phyloP scores from a whole-genome alignment of 1,284 basidiomycete species.

The Fistulina hepatica region DNA sequence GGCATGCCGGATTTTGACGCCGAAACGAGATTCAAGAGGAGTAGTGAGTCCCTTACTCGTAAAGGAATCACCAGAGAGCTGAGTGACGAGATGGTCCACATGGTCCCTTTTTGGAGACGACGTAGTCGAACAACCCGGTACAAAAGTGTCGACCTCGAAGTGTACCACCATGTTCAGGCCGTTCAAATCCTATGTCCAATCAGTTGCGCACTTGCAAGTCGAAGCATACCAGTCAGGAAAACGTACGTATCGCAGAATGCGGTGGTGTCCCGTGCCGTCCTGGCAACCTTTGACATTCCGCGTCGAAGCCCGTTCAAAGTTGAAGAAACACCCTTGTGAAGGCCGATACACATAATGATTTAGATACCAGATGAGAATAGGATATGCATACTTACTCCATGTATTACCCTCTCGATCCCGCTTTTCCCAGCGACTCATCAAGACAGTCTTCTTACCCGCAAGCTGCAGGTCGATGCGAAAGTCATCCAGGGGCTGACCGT shows the following conservation, averaged over 20 bases:
- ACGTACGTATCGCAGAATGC: conserved; percentile 41
- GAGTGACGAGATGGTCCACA: too few species aligned
- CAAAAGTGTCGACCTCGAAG: conserved; percentile 33
- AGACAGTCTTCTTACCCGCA: conserved; percentile 37
- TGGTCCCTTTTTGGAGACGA: too few species aligned
- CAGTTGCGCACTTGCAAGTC: too few species aligned
- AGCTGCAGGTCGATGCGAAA: conserved; percentile 50
- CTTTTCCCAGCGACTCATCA: conserved; percentile 42
- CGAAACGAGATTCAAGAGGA: too few species aligned
- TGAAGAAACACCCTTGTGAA: too few species aligned
- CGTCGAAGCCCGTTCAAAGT: conserved; percentile 40
- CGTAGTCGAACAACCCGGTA: too few species aligned
- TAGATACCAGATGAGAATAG: too few species aligned
- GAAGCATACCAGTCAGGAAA: too few species aligned
- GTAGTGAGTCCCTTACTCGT: too few species aligned
- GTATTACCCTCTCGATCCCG: conserved; percentile 25
- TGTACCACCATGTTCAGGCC: conserved; percentile 40
- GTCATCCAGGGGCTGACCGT: conserved; percentile 21
- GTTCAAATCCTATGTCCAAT: conserved; percentile 29
- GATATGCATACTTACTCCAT: conserved; percentile 33
- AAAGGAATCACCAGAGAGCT: too few species aligned
- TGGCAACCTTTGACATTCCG: conserved; percentile 30
- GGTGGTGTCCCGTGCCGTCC: conserved; percentile 35
- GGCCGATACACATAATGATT: too few species aligned
- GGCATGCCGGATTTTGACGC: conserved; percentile 28